Conservation (phyloP, 306 rosid species). For the peach (Prunus persica) region DNA sequence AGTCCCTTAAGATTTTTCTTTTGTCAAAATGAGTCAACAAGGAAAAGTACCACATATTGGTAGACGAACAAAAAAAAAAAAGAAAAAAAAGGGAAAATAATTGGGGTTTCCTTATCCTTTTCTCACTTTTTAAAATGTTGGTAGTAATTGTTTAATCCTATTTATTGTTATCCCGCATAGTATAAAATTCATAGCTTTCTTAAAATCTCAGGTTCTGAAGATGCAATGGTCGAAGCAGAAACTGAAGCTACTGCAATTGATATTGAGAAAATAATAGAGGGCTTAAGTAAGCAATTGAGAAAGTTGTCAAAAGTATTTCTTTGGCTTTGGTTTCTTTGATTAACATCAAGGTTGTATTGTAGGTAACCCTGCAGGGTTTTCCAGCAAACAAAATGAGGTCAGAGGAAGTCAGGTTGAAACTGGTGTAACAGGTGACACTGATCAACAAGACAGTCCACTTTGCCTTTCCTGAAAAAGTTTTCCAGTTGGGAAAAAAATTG, state of each 20-base stretch:
- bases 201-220: background rate
- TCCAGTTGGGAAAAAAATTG: background rate
- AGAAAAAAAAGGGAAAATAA: background rate
- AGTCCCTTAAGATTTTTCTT: background rate
- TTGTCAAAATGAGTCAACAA: background rate
- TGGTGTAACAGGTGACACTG: background rate
- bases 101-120: background rate
- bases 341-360: background rate
- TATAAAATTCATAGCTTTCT: background rate
- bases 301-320: background rate
- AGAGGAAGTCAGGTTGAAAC: background rate
- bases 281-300: background rate
- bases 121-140: background rate
- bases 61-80: background rate
- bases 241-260: background rate
- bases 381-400: background rate
- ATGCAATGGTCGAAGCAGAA: background rate
- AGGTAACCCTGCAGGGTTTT: background rate
- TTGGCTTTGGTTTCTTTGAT: background rate
- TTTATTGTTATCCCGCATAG: background rate
- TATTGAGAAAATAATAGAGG: background rate
- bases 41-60: background rate
- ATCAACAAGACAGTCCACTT: background rate
- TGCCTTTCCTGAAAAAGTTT: constrained; percentile 7
- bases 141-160: background rate